Evolutionary conservation across 179 eudicot genomes (phyloP).

Genomic region (Beta corolliflora): DNA sequence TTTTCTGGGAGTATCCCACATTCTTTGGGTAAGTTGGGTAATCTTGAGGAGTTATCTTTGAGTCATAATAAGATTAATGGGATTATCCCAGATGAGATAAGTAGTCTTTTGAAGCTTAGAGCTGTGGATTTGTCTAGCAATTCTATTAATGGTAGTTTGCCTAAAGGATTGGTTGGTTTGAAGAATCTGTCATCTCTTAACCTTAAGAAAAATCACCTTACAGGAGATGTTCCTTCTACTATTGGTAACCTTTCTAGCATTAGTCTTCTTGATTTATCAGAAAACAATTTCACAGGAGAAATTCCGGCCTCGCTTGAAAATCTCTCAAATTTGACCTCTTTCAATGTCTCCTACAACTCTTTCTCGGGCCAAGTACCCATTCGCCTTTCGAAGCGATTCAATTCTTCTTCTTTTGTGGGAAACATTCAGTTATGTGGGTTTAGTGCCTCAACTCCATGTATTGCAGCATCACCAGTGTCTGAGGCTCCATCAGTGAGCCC

Average conservation of each 20-base stretch:
- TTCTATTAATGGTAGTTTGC: slow-evolving; percentile 42
- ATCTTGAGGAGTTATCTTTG: slow-evolving; percentile 50
- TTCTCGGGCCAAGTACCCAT: slow-evolving; percentile 73
- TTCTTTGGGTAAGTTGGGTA: slow-evolving; percentile 50
- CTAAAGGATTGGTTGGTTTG: slow-evolving; percentile 41
- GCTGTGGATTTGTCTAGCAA: slow-evolving; percentile 28
- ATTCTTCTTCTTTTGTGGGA: slow-evolving; percentile 63
- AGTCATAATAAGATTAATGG: slow-evolving; percentile 60
- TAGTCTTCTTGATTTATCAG: slow-evolving; percentile 53
- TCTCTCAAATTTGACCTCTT: slow-evolving; percentile 49
- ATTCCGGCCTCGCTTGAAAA: slow-evolving; percentile 58
- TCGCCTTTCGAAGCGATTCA: slow-evolving; percentile 51
- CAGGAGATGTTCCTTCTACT: slow-evolving; percentile 44
- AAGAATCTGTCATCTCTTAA: slow-evolving; percentile 39
- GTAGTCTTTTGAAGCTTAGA: slow-evolving; percentile 15
- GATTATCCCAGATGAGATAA: slow-evolving; percentile 20
- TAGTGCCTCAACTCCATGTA: slow-evolving; percentile 56
- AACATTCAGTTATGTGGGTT: slow-evolving; percentile 78
- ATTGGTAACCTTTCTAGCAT: slow-evolving; percentile 53
- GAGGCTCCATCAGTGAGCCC: slow-evolving; percentile 27
- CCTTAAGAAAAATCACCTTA: slow-evolving; percentile 18
- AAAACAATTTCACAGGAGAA: slow-evolving; percentile 64
- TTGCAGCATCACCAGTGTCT: slow-evolving; percentile 37
- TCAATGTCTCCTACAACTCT: slow-evolving; percentile 79
- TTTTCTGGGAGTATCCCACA: slow-evolving; percentile 57